Conservation (phyloP, 257 asterid genomes). For the Solanum chmielewskii region DNA sequence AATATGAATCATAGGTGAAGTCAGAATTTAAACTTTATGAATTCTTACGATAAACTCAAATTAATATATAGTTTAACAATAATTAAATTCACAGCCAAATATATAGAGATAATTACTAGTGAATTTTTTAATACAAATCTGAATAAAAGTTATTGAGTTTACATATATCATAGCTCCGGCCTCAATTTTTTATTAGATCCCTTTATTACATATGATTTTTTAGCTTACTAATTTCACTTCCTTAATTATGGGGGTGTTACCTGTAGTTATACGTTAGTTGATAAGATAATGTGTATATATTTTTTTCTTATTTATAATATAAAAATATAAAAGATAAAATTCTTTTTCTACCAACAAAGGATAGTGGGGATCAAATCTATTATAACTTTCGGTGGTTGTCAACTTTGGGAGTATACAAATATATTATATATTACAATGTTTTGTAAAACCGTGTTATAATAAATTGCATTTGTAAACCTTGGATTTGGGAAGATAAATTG, state of each 20-base stretch:
- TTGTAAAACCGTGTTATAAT: background rate
- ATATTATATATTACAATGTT: background rate
- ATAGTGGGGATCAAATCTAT: background rate
- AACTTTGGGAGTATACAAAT: background rate
- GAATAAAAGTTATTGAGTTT: background rate
- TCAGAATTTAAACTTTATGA: background rate
- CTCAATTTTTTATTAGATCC: background rate
- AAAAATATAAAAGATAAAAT: background rate
- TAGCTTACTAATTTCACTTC: background rate
- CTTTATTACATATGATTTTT: background rate
- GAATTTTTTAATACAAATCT: background rate
- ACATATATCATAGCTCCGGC: background rate
- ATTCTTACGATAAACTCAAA: background rate
- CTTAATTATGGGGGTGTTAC: background rate
- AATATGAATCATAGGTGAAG: background rate
- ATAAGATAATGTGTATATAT: background rate
- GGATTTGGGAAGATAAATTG: background rate
- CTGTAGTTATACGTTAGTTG: background rate
- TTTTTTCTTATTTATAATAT: background rate
- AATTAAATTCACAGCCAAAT: background rate
- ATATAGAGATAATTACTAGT: background rate
- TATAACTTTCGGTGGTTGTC: conserved; percentile 6
- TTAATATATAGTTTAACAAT: background rate
- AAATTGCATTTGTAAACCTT: background rate
- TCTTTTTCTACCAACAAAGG: background rate